Base-by-base conservation (phyloP, 2,329 filamentous ascomycete genomes). In the Clarireedia paspali region DNA sequence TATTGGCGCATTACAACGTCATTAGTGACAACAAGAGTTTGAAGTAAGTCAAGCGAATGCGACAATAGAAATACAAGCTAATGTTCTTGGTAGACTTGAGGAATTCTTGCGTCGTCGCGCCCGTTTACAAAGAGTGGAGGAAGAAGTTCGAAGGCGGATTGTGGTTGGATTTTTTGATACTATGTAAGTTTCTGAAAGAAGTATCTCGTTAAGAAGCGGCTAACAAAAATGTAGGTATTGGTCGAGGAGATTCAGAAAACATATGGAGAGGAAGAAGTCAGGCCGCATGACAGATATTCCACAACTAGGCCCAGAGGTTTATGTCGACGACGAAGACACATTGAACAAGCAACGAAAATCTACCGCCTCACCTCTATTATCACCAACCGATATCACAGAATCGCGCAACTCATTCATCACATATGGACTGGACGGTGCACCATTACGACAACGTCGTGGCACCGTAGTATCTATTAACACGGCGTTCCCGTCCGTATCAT, bases 1-100 rank as follows among this genome's bases (percentile, higher is more conserved):
- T 95, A 59, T 77, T 99, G 56, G 92, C 95, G 36, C 94, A 99
- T 72, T 95, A 99, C 78, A 99, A 97, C 67, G 91, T 99, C 67
- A 99, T 99, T 70, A 96, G 87, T 63, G 94, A 99, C 72, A 96
- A 87, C 75, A 96, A 96, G 77, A 96, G 91, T 71, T 75, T 99
- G 67, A 86, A 81, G 85, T 88, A 74, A 68, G 75, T 71, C 47
- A 46, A 26, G 36, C 20, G 14, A 12, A 4, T 49, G 54, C 50
- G 14, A 26, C 17, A 12, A 9, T 6, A 4, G 26, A 26, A 15
- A 26, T 10, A n/a, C 5, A 23, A 27, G 51, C 66, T 72, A 67
- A 75, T 66, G 57, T 55, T 38, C 46, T 15, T 24, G 53, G 24
- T 40, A 90, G 89, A 59, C 80, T 99, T 2, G 94, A 99, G 67